phyloP scores from a whole-genome alignment of 1,139 yeast species.

The Kodamaea arcana region DNA sequence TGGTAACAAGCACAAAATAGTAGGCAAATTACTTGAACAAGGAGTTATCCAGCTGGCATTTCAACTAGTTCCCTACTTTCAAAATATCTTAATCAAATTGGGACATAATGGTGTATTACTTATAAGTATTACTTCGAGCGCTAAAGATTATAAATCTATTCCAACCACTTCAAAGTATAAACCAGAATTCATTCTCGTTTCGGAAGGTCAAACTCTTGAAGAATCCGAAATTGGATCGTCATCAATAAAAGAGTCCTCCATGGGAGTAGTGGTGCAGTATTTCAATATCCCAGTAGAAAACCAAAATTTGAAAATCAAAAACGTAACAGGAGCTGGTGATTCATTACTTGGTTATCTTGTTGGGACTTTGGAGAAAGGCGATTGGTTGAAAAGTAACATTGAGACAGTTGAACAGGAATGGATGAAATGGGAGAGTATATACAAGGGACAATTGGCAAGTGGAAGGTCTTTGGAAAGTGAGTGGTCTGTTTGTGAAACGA shows the following conservation, averaged over 20 bases:
- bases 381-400: constrained; percentile 25
- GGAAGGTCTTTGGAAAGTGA: constrained; percentile 40
- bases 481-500: constrained; percentile 22
- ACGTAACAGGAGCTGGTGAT: constrained; percentile 76
- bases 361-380: constrained; percentile 19
- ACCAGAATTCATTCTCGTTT: constrained; percentile 20
- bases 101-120: constrained; percentile 63
- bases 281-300: constrained; percentile 47
- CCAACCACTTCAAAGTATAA: constrained; percentile 33
- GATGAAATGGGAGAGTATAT: constrained; percentile 32
- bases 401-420: constrained; percentile 27
- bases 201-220: constrained; percentile 11
- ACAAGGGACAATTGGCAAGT: constrained; percentile 53
- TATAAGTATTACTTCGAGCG: constrained; percentile 31
- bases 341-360: constrained; percentile 55
- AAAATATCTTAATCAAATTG: constrained; percentile 62
- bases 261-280: constrained; percentile 63
- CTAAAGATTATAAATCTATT: constrained; percentile 28
- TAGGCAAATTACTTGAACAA: constrained; percentile 24
- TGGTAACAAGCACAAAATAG: constrained; percentile 15
- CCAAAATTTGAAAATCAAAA: constrained; percentile 29
- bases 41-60: constrained; percentile 71
- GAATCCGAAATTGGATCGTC: constrained; percentile 10
- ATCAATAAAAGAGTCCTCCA: too few species aligned
- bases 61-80: constrained; percentile 67